These are phyloP conservation scores for Westerdykella aurantiaca DNA, from an alignment of 2,329 filamentous ascomycete species.

Conservation along the genomic window DNA sequence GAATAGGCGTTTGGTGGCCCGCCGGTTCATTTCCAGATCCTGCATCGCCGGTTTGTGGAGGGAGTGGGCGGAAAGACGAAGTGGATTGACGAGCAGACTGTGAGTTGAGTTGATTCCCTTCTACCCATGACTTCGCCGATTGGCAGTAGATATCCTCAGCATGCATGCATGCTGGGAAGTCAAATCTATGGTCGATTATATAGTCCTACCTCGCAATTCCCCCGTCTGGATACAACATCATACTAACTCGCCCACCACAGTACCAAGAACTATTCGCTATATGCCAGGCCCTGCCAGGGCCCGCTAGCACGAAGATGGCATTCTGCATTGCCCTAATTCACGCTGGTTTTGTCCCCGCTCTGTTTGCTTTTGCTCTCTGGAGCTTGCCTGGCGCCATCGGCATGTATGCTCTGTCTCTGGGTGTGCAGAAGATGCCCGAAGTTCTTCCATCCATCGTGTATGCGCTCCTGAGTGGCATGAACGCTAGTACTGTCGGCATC, in stretches of 20 bases:
- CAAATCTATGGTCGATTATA: no score
- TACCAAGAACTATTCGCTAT: conserved; percentile 69
- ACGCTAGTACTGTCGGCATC: conserved; percentile 66
- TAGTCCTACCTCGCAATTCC: no score
- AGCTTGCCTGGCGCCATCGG: conserved; percentile 64
- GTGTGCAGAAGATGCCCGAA: conserved; percentile 55
- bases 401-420: conserved; percentile 63
- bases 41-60: conserved; percentile 55
- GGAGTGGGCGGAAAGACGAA: conserved; percentile 41
- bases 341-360: conserved; percentile 52
- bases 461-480: conserved; percentile 64
- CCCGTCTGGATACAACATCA: no score
- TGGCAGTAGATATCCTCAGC: background rate
- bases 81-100: conserved; percentile 63
- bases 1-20: conserved; percentile 54
- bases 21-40: conserved; percentile 61
- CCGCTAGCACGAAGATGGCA: conserved; percentile 64
- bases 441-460: conserved; percentile 59
- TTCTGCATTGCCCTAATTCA: conserved; percentile 63
- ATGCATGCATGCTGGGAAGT: no score
- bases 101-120: conserved; percentile 36
- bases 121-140: background rate
- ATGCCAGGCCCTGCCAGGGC: conserved; percentile 62
- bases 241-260: conserved; percentile 31
- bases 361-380: conserved; percentile 60